A percentile compares a stretch with the other conserved stretches of the same genome.
phyloP scores from a whole-genome alignment of 768 basidiomycete genomes.

The Chalciporus chontae region DNA sequence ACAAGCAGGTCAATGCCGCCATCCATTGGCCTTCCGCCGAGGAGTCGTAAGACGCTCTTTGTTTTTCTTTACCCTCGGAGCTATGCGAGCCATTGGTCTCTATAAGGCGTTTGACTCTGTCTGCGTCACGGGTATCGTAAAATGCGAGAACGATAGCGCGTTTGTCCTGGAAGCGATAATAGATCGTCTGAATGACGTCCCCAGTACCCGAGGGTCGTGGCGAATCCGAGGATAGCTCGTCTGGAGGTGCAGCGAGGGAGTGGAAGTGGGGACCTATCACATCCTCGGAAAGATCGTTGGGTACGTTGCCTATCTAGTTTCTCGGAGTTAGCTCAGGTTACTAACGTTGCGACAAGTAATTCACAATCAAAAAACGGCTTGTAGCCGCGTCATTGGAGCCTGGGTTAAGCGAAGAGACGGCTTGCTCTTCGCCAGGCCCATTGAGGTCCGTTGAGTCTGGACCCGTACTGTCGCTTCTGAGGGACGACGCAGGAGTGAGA shows the following conservation, averaged over 20 bases:
- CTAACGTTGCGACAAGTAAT: neutral
- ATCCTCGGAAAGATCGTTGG: slow-evolving; percentile 29
- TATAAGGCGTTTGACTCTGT: slow-evolving; percentile 43
- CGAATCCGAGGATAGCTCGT: slow-evolving; percentile 5
- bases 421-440: slow-evolving; percentile 23
- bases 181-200: slow-evolving; percentile 52
- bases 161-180: slow-evolving; percentile 46
- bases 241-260: slow-evolving; percentile 20
- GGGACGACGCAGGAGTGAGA: slow-evolving; percentile 63
- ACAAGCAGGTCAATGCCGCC: slow-evolving; percentile 38
- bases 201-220: slow-evolving; percentile 11
- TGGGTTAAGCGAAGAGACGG: slow-evolving; percentile 5
- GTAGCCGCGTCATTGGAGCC: slow-evolving; percentile 14
- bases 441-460: slow-evolving; percentile 30
- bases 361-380: slow-evolving; percentile 34
- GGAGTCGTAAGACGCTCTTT: slow-evolving; percentile 1
- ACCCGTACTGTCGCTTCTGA: slow-evolving; percentile 36
- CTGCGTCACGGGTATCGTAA: slow-evolving; percentile 55
- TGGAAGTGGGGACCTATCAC: slow-evolving; percentile 30
- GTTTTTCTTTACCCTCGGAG: slow-evolving; percentile 6
- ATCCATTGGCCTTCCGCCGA: slow-evolving; percentile 13
- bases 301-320: slow-evolving; percentile 41
- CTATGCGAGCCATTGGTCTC: slow-evolving; percentile 18
- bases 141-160: slow-evolving; percentile 59
- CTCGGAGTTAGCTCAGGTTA: slow-evolving; percentile 9